phyloP scores from a whole-genome alignment of 2,329 filamentous ascomycete genomes.

The Pseudocercospora eumusae region DNA sequence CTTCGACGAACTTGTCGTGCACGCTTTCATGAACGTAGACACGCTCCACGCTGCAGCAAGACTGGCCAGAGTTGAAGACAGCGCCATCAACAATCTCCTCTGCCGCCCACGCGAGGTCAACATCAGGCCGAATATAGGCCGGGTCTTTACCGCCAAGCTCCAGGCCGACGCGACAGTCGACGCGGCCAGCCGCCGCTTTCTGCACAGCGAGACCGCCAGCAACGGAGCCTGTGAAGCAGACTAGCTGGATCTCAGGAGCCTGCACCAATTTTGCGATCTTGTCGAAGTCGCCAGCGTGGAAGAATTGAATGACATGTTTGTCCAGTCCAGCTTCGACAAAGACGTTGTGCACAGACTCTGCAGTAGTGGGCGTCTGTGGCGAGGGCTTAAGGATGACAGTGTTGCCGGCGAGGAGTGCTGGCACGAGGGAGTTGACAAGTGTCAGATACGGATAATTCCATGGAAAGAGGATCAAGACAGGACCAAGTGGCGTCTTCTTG shows the following conservation, averaged over 20 bases:
- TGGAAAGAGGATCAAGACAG: slow-evolving; percentile 84
- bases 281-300: slow-evolving; percentile 79
- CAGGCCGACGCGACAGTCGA: slow-evolving; percentile 77
- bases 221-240: slow-evolving; percentile 94
- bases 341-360: slow-evolving; percentile 75
- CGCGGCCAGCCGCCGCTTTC: slow-evolving; percentile 76
- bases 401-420: slow-evolving; percentile 87
- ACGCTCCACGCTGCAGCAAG: slow-evolving; percentile 89
- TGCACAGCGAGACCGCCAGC: slow-evolving; percentile 84
- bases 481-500: slow-evolving; percentile 82
- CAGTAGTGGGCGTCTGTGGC: slow-evolving; percentile 90
- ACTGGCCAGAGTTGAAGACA: slow-evolving; percentile 98
- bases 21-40: slow-evolving; percentile 87
- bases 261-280: slow-evolving; percentile 78
- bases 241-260: slow-evolving; percentile 72
- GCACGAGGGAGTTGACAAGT: slow-evolving; percentile 87
- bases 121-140: slow-evolving; percentile 82
- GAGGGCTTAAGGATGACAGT: slow-evolving; percentile 92
- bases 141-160: slow-evolving; percentile 95
- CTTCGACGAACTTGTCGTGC: slow-evolving; percentile 78
- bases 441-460: slow-evolving; percentile 99
- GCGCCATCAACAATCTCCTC: slow-evolving; percentile 93
- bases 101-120: slow-evolving; percentile 86
- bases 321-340: slow-evolving; percentile 82
- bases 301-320: slow-evolving; percentile 81